phyloP scores from a whole-genome alignment of 179 eudicot genomes.

The Sideroxylon spinosum region DNA sequence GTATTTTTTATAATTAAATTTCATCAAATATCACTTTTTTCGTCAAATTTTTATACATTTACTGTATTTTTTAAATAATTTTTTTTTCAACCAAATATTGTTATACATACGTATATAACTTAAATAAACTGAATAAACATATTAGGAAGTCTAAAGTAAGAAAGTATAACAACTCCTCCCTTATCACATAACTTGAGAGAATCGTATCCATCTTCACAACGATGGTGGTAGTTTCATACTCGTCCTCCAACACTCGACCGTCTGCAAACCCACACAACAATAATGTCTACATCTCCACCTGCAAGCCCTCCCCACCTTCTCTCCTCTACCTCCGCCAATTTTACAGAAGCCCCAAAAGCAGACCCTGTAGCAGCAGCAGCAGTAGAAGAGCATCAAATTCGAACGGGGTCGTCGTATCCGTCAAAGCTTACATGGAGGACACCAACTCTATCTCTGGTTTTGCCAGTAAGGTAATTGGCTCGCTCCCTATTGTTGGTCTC shows the following conservation, averaged over 20 bases:
- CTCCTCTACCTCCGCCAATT: constrained; percentile 24
- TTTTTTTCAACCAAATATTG: no score
- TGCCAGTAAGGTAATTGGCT: constrained; percentile 48
- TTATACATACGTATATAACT: no score
- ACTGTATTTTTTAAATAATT: no score
- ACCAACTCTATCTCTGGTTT: constrained; percentile 43
- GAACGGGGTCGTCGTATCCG: constrained; percentile 15
- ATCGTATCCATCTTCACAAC: not conserved
- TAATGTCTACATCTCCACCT: not conserved
- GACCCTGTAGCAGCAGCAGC: not conserved
- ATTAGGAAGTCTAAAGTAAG: no score
- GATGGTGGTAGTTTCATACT: constrained; percentile 27
- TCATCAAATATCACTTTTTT: no score
- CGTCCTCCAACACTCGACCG: constrained; percentile 17
- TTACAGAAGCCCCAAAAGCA: constrained; percentile 14
- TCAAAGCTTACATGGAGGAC: constrained; percentile 46
- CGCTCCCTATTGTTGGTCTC: constrained; percentile 55
- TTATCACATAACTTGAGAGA: no score
- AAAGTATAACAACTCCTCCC: no score
- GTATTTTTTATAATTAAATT: no score
- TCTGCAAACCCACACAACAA: not conserved
- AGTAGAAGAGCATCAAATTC: not conserved
- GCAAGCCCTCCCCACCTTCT: constrained; percentile 29
- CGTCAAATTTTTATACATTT: no score
- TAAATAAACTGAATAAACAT: no score